These are phyloP conservation scores for Starmerella cellae DNA, from an alignment of 805 yeast genomes.

Conservation along the genomic window DNA sequence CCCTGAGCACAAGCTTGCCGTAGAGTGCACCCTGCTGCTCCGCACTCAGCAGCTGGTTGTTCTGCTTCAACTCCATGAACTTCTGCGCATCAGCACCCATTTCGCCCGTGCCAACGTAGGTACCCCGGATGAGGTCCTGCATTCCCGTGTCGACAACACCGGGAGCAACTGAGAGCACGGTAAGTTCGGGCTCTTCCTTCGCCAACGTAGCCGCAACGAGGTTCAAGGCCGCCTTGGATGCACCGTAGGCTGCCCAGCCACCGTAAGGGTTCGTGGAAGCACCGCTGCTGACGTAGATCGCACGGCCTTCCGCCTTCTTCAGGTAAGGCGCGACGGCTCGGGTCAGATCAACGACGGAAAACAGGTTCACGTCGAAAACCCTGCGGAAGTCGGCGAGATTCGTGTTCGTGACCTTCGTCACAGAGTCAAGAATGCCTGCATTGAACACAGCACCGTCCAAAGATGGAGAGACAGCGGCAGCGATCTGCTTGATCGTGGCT, in stretches of 20 bases:
- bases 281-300: constrained; percentile 79
- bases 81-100: constrained; percentile 52
- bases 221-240: constrained; percentile 84
- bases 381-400: constrained; percentile 46
- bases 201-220: constrained; percentile 57
- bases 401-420: constrained; percentile 35
- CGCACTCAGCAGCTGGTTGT: constrained; percentile 50
- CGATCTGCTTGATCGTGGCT: constrained; percentile 25
- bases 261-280: constrained; percentile 51
- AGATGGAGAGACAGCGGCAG: constrained; percentile 23
- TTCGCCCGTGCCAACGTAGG: constrained; percentile 33
- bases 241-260: constrained; percentile 88
- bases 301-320: constrained; percentile 42
- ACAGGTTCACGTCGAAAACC: constrained; percentile 63
- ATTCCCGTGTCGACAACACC: constrained; percentile 88
- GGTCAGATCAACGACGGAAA: constrained; percentile 55
- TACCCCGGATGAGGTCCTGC: constrained; percentile 70
- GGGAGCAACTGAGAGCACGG: constrained; percentile 68
- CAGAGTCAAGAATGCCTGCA: constrained; percentile 74
- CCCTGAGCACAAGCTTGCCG: constrained; percentile 55
- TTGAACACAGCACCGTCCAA: constrained; percentile 43
- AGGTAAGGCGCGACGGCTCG: constrained; percentile 37
- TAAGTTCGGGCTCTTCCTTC: constrained; percentile 47
- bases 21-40: constrained; percentile 58
- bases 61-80: constrained; percentile 50